Conservation (phyloP, 2,329 filamentous ascomycete species). For the Talaromyces islandicus region DNA sequence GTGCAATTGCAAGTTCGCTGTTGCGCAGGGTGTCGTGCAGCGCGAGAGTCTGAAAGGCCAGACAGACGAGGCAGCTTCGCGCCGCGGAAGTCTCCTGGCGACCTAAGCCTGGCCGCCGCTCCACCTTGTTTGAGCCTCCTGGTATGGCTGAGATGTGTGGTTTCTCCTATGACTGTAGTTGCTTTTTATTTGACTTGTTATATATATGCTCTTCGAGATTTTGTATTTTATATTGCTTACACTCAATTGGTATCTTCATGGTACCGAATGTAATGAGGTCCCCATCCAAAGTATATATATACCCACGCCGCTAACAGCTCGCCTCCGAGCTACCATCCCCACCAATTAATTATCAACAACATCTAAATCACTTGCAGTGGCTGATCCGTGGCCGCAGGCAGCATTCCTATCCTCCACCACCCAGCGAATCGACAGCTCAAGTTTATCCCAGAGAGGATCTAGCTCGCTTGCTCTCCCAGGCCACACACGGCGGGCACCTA, state of each 20-base stretch:
- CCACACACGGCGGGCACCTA: neutral
- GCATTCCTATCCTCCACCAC: neutral
- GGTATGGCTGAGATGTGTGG: too few relatives aligned
- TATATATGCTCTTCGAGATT: neutral
- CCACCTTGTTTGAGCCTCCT: neutral
- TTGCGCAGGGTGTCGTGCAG: neutral
- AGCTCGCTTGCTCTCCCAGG: neutral
- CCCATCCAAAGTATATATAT: neutral
- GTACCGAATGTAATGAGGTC: neutral
- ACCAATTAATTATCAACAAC: neutral
- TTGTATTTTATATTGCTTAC: neutral
- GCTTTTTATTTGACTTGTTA: neutral
- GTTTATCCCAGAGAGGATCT: neutral
- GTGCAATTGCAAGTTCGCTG: neutral
- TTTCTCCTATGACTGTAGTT: neutral
- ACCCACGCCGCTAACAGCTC: neutral
- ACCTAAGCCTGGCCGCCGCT: neutral
- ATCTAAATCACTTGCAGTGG: neutral
- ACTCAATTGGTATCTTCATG: neutral
- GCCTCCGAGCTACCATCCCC: neutral
- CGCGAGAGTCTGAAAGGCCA: neutral
- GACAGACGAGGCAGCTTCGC: neutral
- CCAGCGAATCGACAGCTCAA: neutral
- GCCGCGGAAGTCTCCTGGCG: neutral
- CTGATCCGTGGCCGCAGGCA: neutral